A percentile compares a stretch with the other conserved stretches of the same genome.
Conservation (phyloP, 1,139 yeast genomes). For the Suhomyces coccinellae region DNA sequence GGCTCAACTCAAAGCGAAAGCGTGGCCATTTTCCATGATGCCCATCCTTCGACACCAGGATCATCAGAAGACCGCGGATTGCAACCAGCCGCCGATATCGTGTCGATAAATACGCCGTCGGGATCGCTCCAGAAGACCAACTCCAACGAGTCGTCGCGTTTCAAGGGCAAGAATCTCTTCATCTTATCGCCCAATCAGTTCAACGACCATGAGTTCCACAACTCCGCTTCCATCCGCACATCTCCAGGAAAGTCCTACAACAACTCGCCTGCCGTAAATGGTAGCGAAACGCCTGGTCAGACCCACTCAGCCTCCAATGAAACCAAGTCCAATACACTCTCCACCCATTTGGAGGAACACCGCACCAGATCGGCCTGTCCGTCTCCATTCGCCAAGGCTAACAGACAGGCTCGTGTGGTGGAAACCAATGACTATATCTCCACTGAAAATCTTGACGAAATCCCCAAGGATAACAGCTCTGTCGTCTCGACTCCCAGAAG, state of each 20-base stretch:
- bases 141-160: conserved; percentile 8
- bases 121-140: conserved; percentile 2
- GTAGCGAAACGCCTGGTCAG: background rate
- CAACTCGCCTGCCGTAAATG: conserved; percentile 3
- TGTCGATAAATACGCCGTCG: conserved; percentile 16
- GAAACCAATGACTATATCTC: conserved; percentile 37
- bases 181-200: conserved; percentile 45
- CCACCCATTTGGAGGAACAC: conserved; percentile 20
- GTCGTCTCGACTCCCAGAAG: conserved; percentile 22
- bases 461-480: conserved; percentile 11
- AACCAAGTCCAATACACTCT: conserved; percentile 10
- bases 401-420: conserved; percentile 49
- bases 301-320: conserved; percentile 7
- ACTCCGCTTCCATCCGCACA: conserved; percentile 13
- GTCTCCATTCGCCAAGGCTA: conserved; percentile 47
- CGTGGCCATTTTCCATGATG: conserved; percentile 4
- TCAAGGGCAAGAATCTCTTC: conserved; percentile 35
- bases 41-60: conserved; percentile 4
- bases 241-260: conserved; percentile 8
- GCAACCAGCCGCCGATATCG: conserved; percentile 26
- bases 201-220: conserved; percentile 38
- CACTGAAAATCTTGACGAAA: conserved; percentile 21
- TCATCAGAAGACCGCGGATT: conserved; percentile 11
- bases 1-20: conserved; percentile 15
- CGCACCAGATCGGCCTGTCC: conserved; percentile 30